Conservation (phyloP, 2,329 filamentous ascomycete species). For the Fonsecaea erecta region DNA sequence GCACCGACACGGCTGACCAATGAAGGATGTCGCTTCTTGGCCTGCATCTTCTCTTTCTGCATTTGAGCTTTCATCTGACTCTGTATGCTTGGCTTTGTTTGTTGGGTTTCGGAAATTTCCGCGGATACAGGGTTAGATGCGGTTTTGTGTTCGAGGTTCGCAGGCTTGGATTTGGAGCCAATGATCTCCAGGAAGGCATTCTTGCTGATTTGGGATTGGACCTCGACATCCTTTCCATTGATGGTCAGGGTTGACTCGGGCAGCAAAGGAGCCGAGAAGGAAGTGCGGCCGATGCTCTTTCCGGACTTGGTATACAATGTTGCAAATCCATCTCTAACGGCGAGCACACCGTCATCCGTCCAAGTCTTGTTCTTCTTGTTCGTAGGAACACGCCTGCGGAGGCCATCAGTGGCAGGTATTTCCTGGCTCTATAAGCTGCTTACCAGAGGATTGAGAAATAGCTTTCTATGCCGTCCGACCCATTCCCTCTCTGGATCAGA, state of each 20-base stretch:
- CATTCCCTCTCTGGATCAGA: conserved; percentile 32
- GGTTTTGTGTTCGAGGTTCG: conserved; percentile 8
- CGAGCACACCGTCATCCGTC: conserved; percentile 72
- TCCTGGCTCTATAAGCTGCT: background rate
- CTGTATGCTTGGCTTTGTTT: conserved; percentile 38
- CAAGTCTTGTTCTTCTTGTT: conserved; percentile 77
- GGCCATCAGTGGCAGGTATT: background rate
- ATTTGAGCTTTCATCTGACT: conserved; percentile 38
- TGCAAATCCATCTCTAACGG: conserved; percentile 61
- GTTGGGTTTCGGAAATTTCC: conserved; percentile 33
- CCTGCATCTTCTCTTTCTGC: conserved; percentile 42
- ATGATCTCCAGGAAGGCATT: conserved; percentile 23
- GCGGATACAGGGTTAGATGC: conserved; percentile 37
- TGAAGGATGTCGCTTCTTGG: conserved; percentile 44
- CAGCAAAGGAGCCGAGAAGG: conserved; percentile 61
- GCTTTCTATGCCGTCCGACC: conserved; percentile 26
- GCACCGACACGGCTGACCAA: conserved; percentile 39
- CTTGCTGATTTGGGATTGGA: conserved; percentile 62
- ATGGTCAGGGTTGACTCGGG: conserved; percentile 66
- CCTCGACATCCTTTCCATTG: conserved; percentile 70
- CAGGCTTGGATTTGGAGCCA: conserved; percentile 5
- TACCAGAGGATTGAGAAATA: conserved; percentile 49
- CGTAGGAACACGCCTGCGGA: conserved; percentile 62
- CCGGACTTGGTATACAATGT: conserved; percentile 68
- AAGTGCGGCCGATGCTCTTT: conserved; percentile 64